Evolutionary conservation across 2,329 filamentous ascomycete genomes (phyloP).

Genomic region (Cladosporium sphaerospermum): DNA sequence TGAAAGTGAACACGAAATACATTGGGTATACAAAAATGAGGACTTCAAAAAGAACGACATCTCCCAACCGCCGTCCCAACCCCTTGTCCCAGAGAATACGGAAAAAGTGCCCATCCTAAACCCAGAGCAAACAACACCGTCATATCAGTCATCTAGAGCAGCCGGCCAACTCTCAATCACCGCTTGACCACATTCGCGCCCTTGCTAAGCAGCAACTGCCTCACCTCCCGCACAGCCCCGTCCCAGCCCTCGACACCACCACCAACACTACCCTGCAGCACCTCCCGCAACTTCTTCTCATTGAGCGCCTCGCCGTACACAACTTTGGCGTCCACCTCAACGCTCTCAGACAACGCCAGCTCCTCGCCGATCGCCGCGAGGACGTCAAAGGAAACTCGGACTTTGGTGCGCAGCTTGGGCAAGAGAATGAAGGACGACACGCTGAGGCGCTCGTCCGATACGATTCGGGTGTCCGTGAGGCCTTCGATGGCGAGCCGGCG

Average conservation of each 20-base stretch:
- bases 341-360: conserved; percentile 44
- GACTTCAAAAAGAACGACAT: no score
- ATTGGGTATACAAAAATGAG: no score
- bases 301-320: conserved; percentile 76
- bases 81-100: neutral
- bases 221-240: conserved; percentile 39
- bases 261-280: conserved; percentile 52
- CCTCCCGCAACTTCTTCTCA: conserved; percentile 67
- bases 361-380: conserved; percentile 43
- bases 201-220: conserved; percentile 32
- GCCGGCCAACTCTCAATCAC: neutral
- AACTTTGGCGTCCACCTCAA: conserved; percentile 48
- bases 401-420: conserved; percentile 59
- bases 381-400: conserved; percentile 57
- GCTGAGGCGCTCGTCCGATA: conserved; percentile 58
- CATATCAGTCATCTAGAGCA: neutral
- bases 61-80: neutral
- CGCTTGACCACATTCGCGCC: conserved; percentile 1
- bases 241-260: conserved; percentile 37
- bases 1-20: no score
- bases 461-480: conserved; percentile 57
- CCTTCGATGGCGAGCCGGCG: conserved; percentile 57
- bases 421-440: conserved; percentile 60
- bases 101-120: neutral
- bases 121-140: neutral